Base-by-base conservation (phyloP, 805 yeast species). In the Lachancea waltii region DNA sequence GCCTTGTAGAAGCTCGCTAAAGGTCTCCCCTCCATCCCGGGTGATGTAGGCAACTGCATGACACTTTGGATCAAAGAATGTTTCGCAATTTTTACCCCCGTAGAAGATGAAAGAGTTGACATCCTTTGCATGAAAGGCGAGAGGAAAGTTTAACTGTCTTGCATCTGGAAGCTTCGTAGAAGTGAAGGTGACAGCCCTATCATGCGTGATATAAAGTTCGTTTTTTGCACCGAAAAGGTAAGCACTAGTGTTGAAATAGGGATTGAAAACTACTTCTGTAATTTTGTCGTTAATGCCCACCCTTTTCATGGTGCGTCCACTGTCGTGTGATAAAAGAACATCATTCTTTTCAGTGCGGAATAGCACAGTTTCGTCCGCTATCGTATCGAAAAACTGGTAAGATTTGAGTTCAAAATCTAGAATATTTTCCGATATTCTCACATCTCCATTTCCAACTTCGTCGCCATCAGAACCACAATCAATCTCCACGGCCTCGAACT, bases 271-370 rank as follows among this genome's bases (percentile, higher is more conserved):
- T n/a, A 81, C 67, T n/a, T 72, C 74, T 5, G 69, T 43, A 35
- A 82, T 66, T 11, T 65, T 65, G 13, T 73, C 68, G 11, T 53
- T 51, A 30, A 51, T 45, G 2, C 67, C 63, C 15, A 75, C 57
- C 34, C 53, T 54, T 18, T 57, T 58, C 62, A 83, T 75, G 1
- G 54, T 50, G 3, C 60, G 51, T 10, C 90, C 90, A 28, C 83
- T 83, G 55, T 86, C 79, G 49, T 73, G 80, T 0, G 96, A 83
- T 6, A 85, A 70, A 49, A 65, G 81, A 2, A 78, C 71, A 4
- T 65, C 63, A 32, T 72, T 67, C 9, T 68, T 64, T 18, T 62
- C 55, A 0, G 90, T 81, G 34, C 75, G 63, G 5, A 84, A 61
- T 11, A 90, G 54, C 6, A 90, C 56, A 0, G 87, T 74, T 52